Percentiles rank a stretch among this genome's conserved stretches.
Conservation (phyloP, 495 filamentous ascomycete genomes). For the Echria macrotheca region DNA sequence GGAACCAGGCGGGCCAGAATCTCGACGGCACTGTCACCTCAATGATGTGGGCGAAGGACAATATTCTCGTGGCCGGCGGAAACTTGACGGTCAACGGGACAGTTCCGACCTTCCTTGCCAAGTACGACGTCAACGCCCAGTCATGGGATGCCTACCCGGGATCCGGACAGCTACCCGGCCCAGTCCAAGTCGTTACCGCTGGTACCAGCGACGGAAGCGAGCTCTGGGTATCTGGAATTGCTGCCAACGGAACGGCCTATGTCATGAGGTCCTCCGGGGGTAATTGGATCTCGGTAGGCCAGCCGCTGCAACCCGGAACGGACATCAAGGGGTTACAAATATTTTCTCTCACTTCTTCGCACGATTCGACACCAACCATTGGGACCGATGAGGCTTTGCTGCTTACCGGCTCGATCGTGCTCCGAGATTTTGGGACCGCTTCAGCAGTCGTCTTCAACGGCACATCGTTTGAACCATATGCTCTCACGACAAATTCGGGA, state of each 20-base stretch:
- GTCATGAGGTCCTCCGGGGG: constrained; percentile 68
- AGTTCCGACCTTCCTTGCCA: constrained; percentile 57
- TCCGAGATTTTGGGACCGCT: constrained; percentile 68
- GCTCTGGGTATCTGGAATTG: constrained; percentile 74
- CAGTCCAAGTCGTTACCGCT: constrained; percentile 68
- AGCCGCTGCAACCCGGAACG: constrained; percentile 57
- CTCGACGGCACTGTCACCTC: constrained; percentile 62
- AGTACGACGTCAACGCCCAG: constrained; percentile 60
- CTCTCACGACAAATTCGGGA: constrained; percentile 62
- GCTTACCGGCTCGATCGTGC: constrained; percentile 69
- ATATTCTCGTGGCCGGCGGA: constrained; percentile 68
- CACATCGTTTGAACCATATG: constrained; percentile 67
- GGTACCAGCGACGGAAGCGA: constrained; percentile 59
- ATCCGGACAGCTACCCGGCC: constrained; percentile 65
- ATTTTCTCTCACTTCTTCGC: constrained; percentile 60
- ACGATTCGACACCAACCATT: constrained; percentile 55
- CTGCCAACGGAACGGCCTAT: constrained; percentile 63
- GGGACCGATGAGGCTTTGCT: constrained; percentile 65
- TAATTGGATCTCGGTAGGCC: constrained; percentile 47
- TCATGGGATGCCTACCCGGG: constrained; percentile 62
- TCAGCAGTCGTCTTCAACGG: constrained; percentile 90
- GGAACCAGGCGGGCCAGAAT: constrained; percentile 68
- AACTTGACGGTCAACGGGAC: constrained; percentile 63
- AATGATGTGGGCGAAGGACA: constrained; percentile 68
- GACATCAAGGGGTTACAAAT: constrained; percentile 75